Conservation (phyloP, 352 stramenopile species). For the Achlya hypogyna region DNA sequence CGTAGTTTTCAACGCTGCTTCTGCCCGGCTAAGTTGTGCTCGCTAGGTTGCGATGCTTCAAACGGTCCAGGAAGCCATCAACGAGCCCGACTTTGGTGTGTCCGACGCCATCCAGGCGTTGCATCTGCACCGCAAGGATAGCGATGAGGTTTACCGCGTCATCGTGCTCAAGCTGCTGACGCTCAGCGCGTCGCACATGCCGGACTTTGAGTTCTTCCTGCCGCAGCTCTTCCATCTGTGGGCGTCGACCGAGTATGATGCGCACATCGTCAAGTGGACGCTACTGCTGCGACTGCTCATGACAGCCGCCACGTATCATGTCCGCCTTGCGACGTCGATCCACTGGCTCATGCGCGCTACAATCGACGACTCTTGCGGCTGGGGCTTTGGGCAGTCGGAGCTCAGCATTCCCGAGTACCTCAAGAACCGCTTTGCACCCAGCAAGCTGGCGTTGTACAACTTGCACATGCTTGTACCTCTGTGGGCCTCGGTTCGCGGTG, state of each 20-base stretch:
- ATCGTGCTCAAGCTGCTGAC: conserved; percentile 66
- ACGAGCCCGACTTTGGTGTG: conserved; percentile 47
- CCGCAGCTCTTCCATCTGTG: conserved; percentile 79
- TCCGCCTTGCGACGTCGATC: conserved; percentile 68
- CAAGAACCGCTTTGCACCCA: conserved; percentile 69
- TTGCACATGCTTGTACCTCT: conserved; percentile 47
- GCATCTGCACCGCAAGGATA: conserved; percentile 66
- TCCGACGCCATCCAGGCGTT: conserved; percentile 76
- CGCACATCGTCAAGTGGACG: conserved; percentile 63
- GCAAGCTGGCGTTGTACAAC: conserved; percentile 75
- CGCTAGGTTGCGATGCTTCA: conserved; percentile 42
- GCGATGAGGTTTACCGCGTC: conserved; percentile 59
- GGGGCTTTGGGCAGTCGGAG: conserved; percentile 71
- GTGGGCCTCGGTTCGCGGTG: no score
- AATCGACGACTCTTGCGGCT: conserved; percentile 70
- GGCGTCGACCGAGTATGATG: conserved; percentile 66
- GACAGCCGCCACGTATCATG: conserved; percentile 60
- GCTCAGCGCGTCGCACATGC: conserved; percentile 43
- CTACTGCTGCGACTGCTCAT: conserved; percentile 66
- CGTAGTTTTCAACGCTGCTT: not conserved
- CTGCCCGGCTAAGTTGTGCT: not conserved
- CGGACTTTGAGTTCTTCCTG: conserved; percentile 81
- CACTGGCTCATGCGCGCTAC: conserved; percentile 70
- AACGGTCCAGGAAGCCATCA: conserved; percentile 36
- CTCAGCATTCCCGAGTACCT: conserved; percentile 65